Evolutionary conservation across 352 stramenopile genomes (phyloP).

Genomic region (Phytophthora tentaculata): DNA sequence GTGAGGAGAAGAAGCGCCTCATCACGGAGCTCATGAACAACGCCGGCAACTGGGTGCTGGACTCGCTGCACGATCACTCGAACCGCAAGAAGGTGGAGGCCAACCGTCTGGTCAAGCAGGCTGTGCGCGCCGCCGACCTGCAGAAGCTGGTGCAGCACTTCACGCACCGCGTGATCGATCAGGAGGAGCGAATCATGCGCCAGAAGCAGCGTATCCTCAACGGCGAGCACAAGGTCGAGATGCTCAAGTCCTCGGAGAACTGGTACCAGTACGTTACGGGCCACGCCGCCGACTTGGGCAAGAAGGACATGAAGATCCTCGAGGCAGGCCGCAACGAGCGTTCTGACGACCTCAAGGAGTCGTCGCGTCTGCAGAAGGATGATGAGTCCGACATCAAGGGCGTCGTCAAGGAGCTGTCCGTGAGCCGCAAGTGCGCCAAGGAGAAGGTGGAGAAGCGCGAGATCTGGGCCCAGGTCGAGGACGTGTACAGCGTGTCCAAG

Average conservation of each 20-base stretch:
- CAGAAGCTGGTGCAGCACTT: constrained; percentile 91
- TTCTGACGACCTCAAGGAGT: constrained; percentile 79
- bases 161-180: constrained; percentile 89
- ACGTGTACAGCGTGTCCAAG: constrained; percentile 85
- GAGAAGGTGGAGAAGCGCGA: constrained; percentile 88
- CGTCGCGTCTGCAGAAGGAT: constrained; percentile 83
- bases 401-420: constrained; percentile 66
- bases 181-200: constrained; percentile 90
- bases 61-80: constrained; percentile 85
- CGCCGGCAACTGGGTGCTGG: constrained; percentile 86
- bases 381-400: constrained; percentile 80
- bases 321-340: constrained; percentile 71
- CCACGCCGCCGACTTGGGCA: constrained; percentile 72
- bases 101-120: constrained; percentile 85
- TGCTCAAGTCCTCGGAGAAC: constrained; percentile 91
- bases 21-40: constrained; percentile 90
- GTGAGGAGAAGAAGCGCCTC: constrained; percentile 88
- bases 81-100: constrained; percentile 89
- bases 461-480: constrained; percentile 84
- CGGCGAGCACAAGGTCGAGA: constrained; percentile 90
- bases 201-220: constrained; percentile 92
- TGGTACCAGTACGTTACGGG: constrained; percentile 90
- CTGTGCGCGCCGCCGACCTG: constrained; percentile 79
- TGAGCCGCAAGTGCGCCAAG: constrained; percentile 67
- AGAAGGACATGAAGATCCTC: constrained; percentile 88